Evolutionary conservation across 345 rosid species (phyloP), one percentile per base, ranked within the genome.

Genomic region (Combretum micranthum): DNA sequence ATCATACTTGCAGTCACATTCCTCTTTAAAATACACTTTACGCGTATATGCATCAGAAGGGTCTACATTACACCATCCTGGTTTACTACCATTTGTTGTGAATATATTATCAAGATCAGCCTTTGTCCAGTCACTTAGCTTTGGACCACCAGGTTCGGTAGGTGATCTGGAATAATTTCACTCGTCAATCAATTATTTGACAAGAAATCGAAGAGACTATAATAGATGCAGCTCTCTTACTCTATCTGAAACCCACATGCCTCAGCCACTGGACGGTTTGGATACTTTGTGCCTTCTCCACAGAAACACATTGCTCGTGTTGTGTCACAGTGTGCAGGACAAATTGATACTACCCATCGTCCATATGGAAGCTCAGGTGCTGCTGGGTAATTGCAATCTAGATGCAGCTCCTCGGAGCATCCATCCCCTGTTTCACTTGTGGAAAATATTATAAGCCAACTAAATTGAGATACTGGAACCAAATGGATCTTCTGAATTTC

Each of bases 231-330:
- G 17, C 51, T 25, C 53, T 44, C 87, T 81, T 78, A 83, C 99
- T 71, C 81, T 32, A 75, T 23, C 52, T 81, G 85, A 72, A 92
- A 92, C 47, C 98, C 97, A 65, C 97, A 92, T 23, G 84, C 61
- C 78, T 92, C 99, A 39, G 99, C 80, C 50, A 64, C 82, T 19
- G 99, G 99, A 54, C 99, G 93, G 63, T 83, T 82, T 53, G 99
- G 99, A 72, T 89, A 93, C 59, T 83, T 93, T 52, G 96, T 86
- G 78, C 96, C 94, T 79, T 85, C 94, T 69, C 97, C 99, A 76
- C 99, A 89, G 75, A 85, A 93, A 71, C 99, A 93, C 94, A 81
- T 86, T 57, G 99, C 96, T 72, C 89, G 79, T 20, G 88, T 82
- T 52, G 91, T 82, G 65, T 93, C 99, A 73, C 99, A 93, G 53